Evolutionary conservation across 1,284 basidiomycete genomes (phyloP), one percentile per base, ranked within the genome.

Genomic region (Rhodotorula sp.): DNA sequence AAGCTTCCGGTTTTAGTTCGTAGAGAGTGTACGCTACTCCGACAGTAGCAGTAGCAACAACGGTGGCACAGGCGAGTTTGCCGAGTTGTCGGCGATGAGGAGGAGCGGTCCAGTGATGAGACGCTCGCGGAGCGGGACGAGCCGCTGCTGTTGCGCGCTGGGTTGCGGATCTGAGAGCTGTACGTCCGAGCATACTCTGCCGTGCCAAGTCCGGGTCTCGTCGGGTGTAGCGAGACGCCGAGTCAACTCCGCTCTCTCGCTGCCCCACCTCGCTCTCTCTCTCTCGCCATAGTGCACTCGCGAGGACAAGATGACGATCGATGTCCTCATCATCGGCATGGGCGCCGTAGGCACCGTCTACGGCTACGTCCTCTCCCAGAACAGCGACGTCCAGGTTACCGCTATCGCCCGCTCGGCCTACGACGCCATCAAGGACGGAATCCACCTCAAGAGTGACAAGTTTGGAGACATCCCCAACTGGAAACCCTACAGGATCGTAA

Each of bases 401-500:
- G 74, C 71, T 7, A 64, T 75, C 48, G 72, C 74, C 1, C 67
- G 74, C 33, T 70, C 67, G 1, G 29, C 51, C 7, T 71, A 69
- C 62, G 68, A 71, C 18, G 67, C n/a, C n/a, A 65, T 75, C n/a
- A 61, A 67, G 56, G 53, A 53, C 33, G 71, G 74, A 24, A 68
- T 71, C 63, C 56, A 33, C 12, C 55, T 75, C 63, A 55, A 64
- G 17, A 58, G 51, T 45, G 74, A 73, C 14, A 75, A 73, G 61
- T 72, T 65, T 24, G 74, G 74, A 15, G 18, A 51, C 4, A 49
- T 65, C 42, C 20, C 61, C 48, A 45, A 30, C 17, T 75, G 69
- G 69, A 75, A 70, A 60, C 77, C 77, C 14, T 71, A 71, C 67
- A 45, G 77, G 37, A 57, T 77, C 46, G 68, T 75, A 30, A 56